Conservation (phyloP, 2,329 filamentous ascomycete genomes). For the Trichoderma polysporum region DNA sequence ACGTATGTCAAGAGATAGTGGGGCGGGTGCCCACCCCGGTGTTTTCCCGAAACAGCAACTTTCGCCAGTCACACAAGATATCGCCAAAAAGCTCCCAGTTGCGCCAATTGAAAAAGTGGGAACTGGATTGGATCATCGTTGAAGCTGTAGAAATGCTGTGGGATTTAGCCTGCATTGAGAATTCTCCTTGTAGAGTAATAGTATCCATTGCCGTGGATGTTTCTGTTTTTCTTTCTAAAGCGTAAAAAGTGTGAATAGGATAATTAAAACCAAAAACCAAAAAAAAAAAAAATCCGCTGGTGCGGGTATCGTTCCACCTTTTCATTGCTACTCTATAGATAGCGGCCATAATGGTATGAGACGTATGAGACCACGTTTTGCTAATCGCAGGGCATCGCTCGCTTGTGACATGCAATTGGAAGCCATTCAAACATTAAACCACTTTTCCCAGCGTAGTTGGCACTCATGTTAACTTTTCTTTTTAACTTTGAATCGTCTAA, state of each 20-base stretch:
- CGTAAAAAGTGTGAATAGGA: no score
- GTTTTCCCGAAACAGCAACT: conserved; percentile 16
- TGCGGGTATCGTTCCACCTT: conserved; percentile 12
- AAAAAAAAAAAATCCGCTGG: not conserved
- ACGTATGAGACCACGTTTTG: not conserved
- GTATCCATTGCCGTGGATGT: not conserved
- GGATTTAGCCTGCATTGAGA: not conserved
- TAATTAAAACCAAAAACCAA: not conserved
- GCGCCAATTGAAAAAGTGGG: conserved; percentile 10
- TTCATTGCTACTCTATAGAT: not conserved
- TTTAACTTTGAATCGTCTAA: conserved; percentile 41
- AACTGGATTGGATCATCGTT: not conserved
- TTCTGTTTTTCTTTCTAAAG: not conserved
- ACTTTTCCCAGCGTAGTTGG: not conserved
- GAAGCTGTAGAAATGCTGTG: not conserved
- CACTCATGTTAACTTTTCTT: conserved; percentile 14
- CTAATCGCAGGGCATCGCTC: not conserved
- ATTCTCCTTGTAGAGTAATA: not conserved
- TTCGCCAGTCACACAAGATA: not conserved
- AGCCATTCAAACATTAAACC: not conserved
- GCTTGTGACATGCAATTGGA: not conserved
- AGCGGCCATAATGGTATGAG: not conserved
- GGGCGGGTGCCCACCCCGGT: conserved; percentile 20
- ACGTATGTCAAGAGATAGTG: conserved; percentile 20
- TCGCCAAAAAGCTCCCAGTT: not conserved